Evolutionary conservation across 2,329 filamentous ascomycete genomes (phyloP), one percentile per base, ranked within the genome.

Genomic region (Cercospora zeae-maydis): DNA sequence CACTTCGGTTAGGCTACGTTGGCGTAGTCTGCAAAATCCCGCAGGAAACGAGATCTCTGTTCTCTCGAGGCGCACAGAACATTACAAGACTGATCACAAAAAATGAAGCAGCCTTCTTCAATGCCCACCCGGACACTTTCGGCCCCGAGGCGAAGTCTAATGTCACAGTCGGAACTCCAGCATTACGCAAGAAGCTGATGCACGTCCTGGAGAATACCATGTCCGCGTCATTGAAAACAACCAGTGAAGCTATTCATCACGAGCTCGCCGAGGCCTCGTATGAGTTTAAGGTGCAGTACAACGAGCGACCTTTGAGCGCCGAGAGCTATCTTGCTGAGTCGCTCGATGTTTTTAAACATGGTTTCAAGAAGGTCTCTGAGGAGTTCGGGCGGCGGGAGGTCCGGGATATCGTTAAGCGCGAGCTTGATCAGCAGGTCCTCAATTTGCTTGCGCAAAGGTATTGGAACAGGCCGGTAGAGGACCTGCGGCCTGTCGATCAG

Each of bases 211-310:
- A 99, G 76, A 90, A 96, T 73, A 97, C 92, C 3, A 99, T 99
- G 96, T 93, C 93, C 30, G 87, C 91, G 34, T 96, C 91, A 72
- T 82, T 99, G 59, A 90, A 95, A 70, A 87, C 87, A 60, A 99
- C 95, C 3, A 91, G 90, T 70, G 92, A 97, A 73, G 92, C 92
- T 9, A 97, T 99, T 68, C 89, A 89, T 65, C 92, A 96, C 75
- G 95, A 99, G 76, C 85, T 99, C 0, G 93, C 97, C 72, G 95
- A 99, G 77, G 93, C 95, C 2, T 93, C 91, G 0, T 99, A 99
- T 74, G 93, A 99, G 77, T 99, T 96, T 83, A 99, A 99, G 76
- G 95, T 99, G 4, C 96, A 99, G 76, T 99, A 99, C 79, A 99
- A 99, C 73, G 95, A 99, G 75, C 88, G 95, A 6, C 92, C 93